Evolutionary conservation across 352 stramenopile genomes (phyloP), one percentile per base, ranked within the genome.

Genomic region (Plasmopara viticola): DNA sequence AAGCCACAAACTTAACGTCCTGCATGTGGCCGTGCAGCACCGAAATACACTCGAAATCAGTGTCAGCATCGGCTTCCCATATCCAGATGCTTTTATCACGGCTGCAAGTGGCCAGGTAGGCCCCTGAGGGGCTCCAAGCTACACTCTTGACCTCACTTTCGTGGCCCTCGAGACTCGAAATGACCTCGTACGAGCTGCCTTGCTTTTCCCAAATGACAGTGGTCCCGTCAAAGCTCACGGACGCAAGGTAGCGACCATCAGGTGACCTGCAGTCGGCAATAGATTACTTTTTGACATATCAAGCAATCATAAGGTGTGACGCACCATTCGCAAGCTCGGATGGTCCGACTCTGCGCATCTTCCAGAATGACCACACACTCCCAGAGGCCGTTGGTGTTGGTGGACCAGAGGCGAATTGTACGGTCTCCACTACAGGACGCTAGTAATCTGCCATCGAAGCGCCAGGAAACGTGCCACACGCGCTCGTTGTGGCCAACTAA

Each of bases 21-120:
- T 96, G 93, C 49, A 88, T 87, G 71, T 99, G 96, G 28, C 90
- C 95, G 58, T 98, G 89, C 13, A 99, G 74, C 38, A 99, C 95
- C 9, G 91, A 95, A 28, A 98, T 75, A 69, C 95, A 99, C 78
- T 99, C 96, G 70, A 98, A 99, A 58, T 98, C 94, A 38, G 86
- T 95, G 43, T 96, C 90, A 1, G 87, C 74, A 13, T 95, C 86
- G 25, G 77, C 95, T 63, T 99, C 96, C 95, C 95, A 99, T 63
- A 99, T 93, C 96, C 96, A 99, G 44, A 99, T 86, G 59, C 85
- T 98, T 70, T 99, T 99, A 74, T 99, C 96, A n/a, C 96, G 79
- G 42, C 95, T 96, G 70, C 95, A 98, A 7, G 91, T 99, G n/a
- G 97, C 97, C 28, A 99, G 64, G 40, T 98, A 87, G 17, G 81